A percentile compares a stretch with the other conserved stretches of the same genome.
Conservation (phyloP, 176 grass and related monocot genomes). For the Puccinellia tenuiflora region DNA sequence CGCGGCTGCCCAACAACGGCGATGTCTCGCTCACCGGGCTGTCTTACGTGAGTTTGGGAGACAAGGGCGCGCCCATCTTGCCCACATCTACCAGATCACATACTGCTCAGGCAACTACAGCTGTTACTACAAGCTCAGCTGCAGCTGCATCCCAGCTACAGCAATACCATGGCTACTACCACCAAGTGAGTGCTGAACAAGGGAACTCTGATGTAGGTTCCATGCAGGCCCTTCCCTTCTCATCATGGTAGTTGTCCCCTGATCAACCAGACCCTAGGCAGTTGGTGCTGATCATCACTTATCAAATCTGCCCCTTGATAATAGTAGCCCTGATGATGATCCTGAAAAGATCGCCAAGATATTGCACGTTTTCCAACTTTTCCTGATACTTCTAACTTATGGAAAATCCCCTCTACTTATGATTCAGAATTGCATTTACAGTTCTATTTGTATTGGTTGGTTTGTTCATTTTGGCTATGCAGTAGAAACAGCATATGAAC, state of each 20-base stretch:
- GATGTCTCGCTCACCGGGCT: constrained; percentile 47
- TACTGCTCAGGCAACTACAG: too few relatives aligned
- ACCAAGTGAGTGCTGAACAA: constrained; percentile 27
- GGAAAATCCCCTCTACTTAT: background rate
- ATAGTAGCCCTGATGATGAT: constrained; percentile 17
- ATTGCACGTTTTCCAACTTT: constrained; percentile 23
- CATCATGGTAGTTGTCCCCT: constrained; percentile 41
- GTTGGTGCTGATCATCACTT: constrained; percentile 19
- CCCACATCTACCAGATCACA: background rate
- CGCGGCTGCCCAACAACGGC: background rate
- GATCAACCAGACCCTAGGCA: constrained; percentile 25
- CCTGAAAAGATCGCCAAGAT: constrained; percentile 2
- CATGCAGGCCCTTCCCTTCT: constrained; percentile 51
- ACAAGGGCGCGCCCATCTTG: constrained; percentile 11
- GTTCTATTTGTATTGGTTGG: background rate
- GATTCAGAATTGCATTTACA: background rate
- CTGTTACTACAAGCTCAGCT: background rate
- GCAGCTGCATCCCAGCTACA: constrained; percentile 7
- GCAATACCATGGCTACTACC: constrained; percentile 56
- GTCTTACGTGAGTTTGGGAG: constrained; percentile 29
- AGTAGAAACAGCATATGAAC: background rate
- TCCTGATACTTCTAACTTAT: constrained; percentile 28
- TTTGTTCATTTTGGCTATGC: constrained; percentile 8
- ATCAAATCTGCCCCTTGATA: constrained; percentile 21
- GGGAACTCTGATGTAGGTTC: constrained; percentile 32